Conservation (phyloP, 208 protist genomes). For the Crithidia bombi region DNA sequence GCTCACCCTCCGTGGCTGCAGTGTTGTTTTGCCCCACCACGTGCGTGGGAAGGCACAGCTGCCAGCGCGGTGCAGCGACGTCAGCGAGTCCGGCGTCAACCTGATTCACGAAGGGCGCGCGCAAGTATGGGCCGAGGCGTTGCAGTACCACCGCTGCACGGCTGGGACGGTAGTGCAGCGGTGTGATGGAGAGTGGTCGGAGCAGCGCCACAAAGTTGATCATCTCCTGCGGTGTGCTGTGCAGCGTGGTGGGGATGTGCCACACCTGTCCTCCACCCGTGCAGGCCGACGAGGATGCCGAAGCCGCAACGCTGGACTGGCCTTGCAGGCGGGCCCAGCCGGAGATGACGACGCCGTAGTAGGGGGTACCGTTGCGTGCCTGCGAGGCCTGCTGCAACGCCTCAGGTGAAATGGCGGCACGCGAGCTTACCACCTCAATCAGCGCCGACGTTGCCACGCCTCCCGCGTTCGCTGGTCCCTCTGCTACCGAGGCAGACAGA, state of each 20-base stretch:
- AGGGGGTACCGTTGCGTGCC: slow-evolving; percentile 37
- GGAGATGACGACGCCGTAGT: slow-evolving; percentile 77
- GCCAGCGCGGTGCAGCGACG: not conserved
- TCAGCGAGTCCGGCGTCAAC: slow-evolving; percentile 2
- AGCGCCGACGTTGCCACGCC: slow-evolving; percentile 36
- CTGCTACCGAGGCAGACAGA: not conserved
- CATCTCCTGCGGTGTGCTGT: slow-evolving; percentile 74
- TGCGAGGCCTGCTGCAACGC: slow-evolving; percentile 39
- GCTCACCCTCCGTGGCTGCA: not conserved
- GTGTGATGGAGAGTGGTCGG: slow-evolving; percentile 61
- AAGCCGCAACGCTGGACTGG: not conserved
- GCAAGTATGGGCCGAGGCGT: slow-evolving; percentile 63
- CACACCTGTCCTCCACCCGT: slow-evolving; percentile 40
- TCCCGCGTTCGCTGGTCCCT: no score
- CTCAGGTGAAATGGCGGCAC: slow-evolving; percentile 35
- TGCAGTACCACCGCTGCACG: slow-evolving; percentile 49
- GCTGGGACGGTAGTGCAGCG: slow-evolving; percentile 66
- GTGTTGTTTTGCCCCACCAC: not conserved
- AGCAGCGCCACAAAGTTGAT: slow-evolving; percentile 73
- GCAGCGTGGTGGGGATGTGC: slow-evolving; percentile 72
- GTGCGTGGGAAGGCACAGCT: slow-evolving; percentile 1
- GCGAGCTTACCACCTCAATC: slow-evolving; percentile 66
- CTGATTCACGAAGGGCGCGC: slow-evolving; percentile 33
- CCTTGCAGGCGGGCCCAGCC: slow-evolving; percentile 67
- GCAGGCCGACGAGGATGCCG: not conserved